phyloP scores from a whole-genome alignment of 371 early-diverging fungal species.

The Mucor indicus region DNA sequence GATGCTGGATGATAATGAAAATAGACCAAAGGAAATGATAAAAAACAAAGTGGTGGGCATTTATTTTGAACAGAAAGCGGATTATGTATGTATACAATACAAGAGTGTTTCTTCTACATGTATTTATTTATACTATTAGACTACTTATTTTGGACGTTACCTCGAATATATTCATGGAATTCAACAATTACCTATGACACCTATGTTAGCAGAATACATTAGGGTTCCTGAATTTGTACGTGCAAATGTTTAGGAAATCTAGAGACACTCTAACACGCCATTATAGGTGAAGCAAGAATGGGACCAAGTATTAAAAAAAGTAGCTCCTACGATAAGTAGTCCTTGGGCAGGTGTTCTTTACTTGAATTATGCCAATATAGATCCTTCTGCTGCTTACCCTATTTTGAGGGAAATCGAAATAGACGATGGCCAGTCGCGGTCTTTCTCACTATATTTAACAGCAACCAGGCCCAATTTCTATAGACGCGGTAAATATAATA shows the following conservation, averaged over 20 bases:
- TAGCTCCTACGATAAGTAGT: conserved; percentile 32
- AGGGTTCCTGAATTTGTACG: conserved; percentile 52
- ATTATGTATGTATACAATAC: conserved; percentile 56
- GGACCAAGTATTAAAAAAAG: conserved; percentile 34
- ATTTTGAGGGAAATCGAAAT: conserved; percentile 32
- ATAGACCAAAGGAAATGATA: conserved; percentile 48
- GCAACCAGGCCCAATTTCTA: conserved; percentile 43
- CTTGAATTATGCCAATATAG: conserved; percentile 51
- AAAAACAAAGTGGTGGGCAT: conserved; percentile 70
- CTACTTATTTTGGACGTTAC: conserved; percentile 63
- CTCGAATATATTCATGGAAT: conserved; percentile 76
- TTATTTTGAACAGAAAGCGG: conserved; percentile 70
- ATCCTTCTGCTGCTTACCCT: conserved; percentile 42
- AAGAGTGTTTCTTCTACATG: background rate
- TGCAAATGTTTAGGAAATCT: too few relatives aligned
- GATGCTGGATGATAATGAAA: conserved; percentile 48
- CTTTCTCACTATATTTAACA: conserved; percentile 58
- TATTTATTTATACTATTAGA: conserved; percentile 20
- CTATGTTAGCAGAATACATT: conserved; percentile 50
- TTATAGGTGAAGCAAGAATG: conserved; percentile 56
- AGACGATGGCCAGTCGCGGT: conserved; percentile 62
- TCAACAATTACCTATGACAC: conserved; percentile 79
- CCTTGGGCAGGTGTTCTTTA: conserved; percentile 59
- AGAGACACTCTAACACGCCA: too few relatives aligned
- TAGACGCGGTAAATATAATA: conserved; percentile 17